These are phyloP conservation scores for Cochlearia excelsa DNA, from an alignment of 345 rosid species.

Conservation along the genomic window DNA sequence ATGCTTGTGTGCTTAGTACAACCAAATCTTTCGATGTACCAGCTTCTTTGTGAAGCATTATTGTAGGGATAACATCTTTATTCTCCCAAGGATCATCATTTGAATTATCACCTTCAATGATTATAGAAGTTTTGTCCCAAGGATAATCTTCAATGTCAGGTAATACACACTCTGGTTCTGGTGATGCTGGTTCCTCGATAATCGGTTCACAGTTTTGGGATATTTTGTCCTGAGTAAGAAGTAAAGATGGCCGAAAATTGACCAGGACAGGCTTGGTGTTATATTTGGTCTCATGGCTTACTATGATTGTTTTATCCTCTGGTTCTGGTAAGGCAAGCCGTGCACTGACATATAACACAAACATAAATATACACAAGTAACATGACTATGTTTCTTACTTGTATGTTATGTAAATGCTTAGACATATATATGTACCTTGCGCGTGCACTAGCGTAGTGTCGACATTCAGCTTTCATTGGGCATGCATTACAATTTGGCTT, in stretches of 20 bases:
- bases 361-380: neutral
- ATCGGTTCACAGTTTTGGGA: slow-evolving; percentile 52
- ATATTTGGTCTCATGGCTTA: slow-evolving; percentile 29
- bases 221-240: slow-evolving; percentile 33
- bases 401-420: neutral
- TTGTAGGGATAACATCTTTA: slow-evolving; percentile 53
- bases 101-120: slow-evolving; percentile 16
- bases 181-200: slow-evolving; percentile 77
- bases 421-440: slow-evolving; percentile 46
- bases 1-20: slow-evolving; percentile 52
- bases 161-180: slow-evolving; percentile 48
- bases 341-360: slow-evolving; percentile 47
- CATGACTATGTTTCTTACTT: slow-evolving; percentile 4
- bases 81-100: slow-evolving; percentile 44
- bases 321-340: slow-evolving; percentile 79
- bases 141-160: slow-evolving; percentile 64
- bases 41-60: slow-evolving; percentile 54
- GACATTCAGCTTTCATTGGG: slow-evolving; percentile 87
- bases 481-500: slow-evolving; percentile 92
- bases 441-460: slow-evolving; percentile 88
- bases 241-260: slow-evolving; percentile 39
- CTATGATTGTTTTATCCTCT: slow-evolving; percentile 47
- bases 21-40: slow-evolving; percentile 68
- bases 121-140: slow-evolving; percentile 51
- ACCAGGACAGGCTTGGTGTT: slow-evolving; percentile 33